phyloP scores from a whole-genome alignment of 805 yeast genomes.

The Kodamaea jinghongensis region DNA sequence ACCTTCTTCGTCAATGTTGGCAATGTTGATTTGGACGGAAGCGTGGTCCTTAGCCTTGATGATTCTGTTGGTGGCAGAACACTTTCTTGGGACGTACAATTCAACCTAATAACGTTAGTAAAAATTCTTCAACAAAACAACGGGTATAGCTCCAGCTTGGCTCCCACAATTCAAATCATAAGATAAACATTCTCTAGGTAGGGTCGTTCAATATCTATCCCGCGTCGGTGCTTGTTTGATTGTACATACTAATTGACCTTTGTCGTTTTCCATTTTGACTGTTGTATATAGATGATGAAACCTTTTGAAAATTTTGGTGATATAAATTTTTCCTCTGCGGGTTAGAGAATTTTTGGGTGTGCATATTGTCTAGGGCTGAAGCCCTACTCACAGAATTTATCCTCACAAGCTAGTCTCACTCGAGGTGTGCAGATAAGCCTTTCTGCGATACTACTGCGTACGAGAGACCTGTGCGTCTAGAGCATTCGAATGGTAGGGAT shows the following conservation, averaged over 20 bases:
- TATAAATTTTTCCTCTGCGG: constrained; percentile 4
- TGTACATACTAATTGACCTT: constrained; percentile 95
- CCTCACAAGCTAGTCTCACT: too few species aligned
- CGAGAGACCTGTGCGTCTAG: too few species aligned
- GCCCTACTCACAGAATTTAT: too few species aligned
- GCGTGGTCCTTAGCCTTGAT: constrained; percentile 99
- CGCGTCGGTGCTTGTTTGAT: neutral
- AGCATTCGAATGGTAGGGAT: too few species aligned
- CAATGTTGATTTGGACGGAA: constrained; percentile 97
- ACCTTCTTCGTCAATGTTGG: constrained; percentile 96
- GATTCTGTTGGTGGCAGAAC: constrained; percentile 99
- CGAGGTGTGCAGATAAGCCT: too few species aligned
- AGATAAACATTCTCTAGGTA: too few species aligned
- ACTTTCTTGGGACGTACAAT: constrained; percentile 99
- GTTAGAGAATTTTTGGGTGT: constrained; percentile 4
- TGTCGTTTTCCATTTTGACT: constrained; percentile 98
- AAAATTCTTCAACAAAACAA: too few species aligned
- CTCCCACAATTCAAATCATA: too few species aligned
- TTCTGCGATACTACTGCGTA: too few species aligned
- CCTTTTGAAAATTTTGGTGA: constrained; percentile 8
- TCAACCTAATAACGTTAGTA: constrained; percentile 65
- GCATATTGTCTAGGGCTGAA: neutral
- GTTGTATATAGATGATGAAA: constrained; percentile 11
- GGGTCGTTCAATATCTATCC: neutral
- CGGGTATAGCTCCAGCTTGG: too few species aligned